Base-by-base conservation (phyloP, 257 asterid genomes). In the Schizonepeta tenuifolia region DNA sequence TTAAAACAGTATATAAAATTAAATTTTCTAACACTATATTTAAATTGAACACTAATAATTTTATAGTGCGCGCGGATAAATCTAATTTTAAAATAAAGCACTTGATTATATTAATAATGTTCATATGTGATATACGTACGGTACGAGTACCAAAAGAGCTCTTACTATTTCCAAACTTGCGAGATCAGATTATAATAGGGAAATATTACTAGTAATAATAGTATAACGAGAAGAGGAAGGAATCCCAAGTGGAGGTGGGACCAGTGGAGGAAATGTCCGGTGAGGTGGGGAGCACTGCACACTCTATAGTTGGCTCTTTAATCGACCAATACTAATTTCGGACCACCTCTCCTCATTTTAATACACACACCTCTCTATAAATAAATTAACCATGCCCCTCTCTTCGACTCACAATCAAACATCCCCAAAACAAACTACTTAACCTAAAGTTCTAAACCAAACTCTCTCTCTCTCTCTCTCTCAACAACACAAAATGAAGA, bases 291-390 rank as follows among this genome's bases (percentile, higher is more conserved):
- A 73, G 88, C 90, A 84, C 22, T 85, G 80, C 78, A 47, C 74
- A 38, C 89, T 86, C 84, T 2, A 80, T 77, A 86, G 86, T 88
- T 83, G 81, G 80, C 79, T 86, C 81, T 83, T 85, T 78, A 70
- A 78, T 80, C 69, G 87, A 90, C 91, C 95, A 83, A 71, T 75
- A 21, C 77, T 71, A 68, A 63, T 55, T 24, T 65, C 31, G 79
- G 83, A 81, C 89, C 85, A 70, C 83, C 86, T 67, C 83, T 58
- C 58, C 63, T 5, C 6, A 31, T 28, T 28, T 28, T 28, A n/a
- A n/a, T n/a, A n/a, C 33, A 28, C 3, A 28, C 63, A 17, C 54
- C 44, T 65, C n/a, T 75, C 83, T 86, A 86, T 82, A 89, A 76
- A 86, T 82, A 89, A 76, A 58, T 65, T 9, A 74, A 62, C 65